These are phyloP conservation scores for Phytophthora tubulina DNA, from an alignment of 352 stramenopile genomes.

Conservation along the genomic window DNA sequence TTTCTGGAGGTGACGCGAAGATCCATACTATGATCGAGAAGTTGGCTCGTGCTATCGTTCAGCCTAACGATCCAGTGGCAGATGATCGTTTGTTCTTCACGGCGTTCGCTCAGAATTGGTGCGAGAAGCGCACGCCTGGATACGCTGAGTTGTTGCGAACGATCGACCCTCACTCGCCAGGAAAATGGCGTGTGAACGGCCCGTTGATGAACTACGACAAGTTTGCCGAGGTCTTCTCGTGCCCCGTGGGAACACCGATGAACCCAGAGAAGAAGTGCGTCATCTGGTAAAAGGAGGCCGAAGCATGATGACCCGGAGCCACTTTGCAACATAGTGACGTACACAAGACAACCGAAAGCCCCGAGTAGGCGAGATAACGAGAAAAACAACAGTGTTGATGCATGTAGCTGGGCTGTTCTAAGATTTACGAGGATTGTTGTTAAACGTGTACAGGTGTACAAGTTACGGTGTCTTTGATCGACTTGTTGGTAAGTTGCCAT, in stretches of 20 bases:
- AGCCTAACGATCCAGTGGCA: constrained; percentile 32
- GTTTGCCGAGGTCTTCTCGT: constrained; percentile 77
- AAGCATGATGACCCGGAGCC: not conserved
- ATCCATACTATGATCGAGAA: constrained; percentile 37
- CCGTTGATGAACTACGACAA: constrained; percentile 70
- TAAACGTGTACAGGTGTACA: too few species aligned
- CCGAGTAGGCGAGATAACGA: not conserved
- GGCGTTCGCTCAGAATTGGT: constrained; percentile 75
- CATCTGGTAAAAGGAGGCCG: constrained; percentile 60
- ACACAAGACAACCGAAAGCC: not conserved
- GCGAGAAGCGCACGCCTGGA: constrained; percentile 57
- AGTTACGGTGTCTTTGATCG: too few species aligned
- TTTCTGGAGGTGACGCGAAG: constrained; percentile 36
- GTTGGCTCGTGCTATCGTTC: constrained; percentile 40
- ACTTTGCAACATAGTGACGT: not conserved
- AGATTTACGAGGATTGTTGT: too few species aligned
- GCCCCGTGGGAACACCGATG: constrained; percentile 65
- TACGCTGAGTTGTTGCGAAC: constrained; percentile 59
- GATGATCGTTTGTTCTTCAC: constrained; percentile 76
- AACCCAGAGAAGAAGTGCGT: constrained; percentile 74
- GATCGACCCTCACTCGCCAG: constrained; percentile 68
- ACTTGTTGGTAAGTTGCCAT: too few species aligned
- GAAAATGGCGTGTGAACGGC: constrained; percentile 74
- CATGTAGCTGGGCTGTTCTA: not conserved
- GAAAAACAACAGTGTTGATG: not conserved